Base-by-base conservation (phyloP, 352 stramenopile species). In the Globisporangium spiculum region DNA sequence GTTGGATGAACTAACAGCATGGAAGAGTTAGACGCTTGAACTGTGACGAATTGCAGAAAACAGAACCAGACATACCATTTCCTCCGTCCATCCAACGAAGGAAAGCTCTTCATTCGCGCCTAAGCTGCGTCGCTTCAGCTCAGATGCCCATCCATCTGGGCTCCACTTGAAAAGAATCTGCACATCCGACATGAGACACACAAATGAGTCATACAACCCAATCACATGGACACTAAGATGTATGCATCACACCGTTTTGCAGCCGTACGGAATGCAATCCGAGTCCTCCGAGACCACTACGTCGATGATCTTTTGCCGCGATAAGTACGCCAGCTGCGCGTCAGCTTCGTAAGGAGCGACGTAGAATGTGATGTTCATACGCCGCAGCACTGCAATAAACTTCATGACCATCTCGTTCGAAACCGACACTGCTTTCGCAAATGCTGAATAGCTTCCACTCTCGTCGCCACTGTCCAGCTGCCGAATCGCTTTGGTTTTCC, bases 281-380 rank as follows among this genome's bases (percentile, higher is more conserved):
- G 90, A 97, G 75, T 99, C 97, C 75, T 99, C 97, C 14, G 96
- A 98, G 34, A 99, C 96, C 30, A 99, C 96, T 0, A 91, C 83
- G 68, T 99, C 97, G 48, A 98, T 78, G 34, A 98, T 75, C 72
- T 88, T 91, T 16, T 79, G 69, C 18, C 84, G 86, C 26, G 86
- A 94, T 20, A 99, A 66, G 70, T 96, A 98, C 3, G 97, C 97
- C 58, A 99, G 75, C 77, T 99, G 96, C n/a, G 97, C 96, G 74
- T 99, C 97, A 6, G 97, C 96, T 74, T 99, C 97, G 69, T 99
- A 99, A 10, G 97, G 97, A 14, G 97, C 97, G 2, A 99, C 96
- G 26, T 99, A 79, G 75, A 97, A 99, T 3, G 90, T 61, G 32
- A 99, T 83, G 44, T 80, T 62, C 79, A 92, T 86, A 10, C 76